phyloP scores from a whole-genome alignment of 345 rosid genomes.

The Corymbia maculata region DNA sequence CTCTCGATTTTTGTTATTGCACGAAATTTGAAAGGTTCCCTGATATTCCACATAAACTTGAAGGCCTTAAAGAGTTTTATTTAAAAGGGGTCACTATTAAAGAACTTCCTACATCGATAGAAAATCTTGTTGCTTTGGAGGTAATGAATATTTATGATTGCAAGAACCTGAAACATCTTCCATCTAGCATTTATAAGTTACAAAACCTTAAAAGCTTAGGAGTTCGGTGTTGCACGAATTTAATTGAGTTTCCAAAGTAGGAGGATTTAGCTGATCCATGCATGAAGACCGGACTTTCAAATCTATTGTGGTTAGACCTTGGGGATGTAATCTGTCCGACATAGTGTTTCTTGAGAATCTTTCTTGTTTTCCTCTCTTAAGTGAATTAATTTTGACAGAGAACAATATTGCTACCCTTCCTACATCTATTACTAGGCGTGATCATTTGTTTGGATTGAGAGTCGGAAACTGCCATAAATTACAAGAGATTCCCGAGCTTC shows the following conservation, averaged over 20 bases:
- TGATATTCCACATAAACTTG: background rate
- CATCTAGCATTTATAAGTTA: background rate
- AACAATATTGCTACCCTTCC: background rate
- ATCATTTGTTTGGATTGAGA: rapidly evolving
- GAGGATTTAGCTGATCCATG: background rate
- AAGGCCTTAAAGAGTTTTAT: background rate
- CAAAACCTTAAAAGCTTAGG: background rate
- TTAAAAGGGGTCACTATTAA: background rate
- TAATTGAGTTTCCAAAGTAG: background rate
- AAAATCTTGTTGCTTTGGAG: background rate
- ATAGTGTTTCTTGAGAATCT: background rate
- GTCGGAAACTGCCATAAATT: rapidly evolving
- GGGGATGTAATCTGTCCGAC: background rate
- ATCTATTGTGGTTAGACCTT: background rate
- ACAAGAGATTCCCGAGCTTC: no score
- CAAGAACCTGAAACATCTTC: background rate
- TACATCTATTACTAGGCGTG: background rate
- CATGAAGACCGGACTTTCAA: background rate
- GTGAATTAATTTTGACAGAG: rapidly evolving
- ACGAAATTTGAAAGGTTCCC: background rate
- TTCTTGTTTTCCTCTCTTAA: background rate
- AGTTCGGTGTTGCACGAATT: background rate
- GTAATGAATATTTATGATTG: rapidly evolving
- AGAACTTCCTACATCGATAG: background rate
- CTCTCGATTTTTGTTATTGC: background rate